These are phyloP conservation scores for Rhamnella rubrinervis DNA, from an alignment of 331 rosid genomes.

Conservation along the genomic window DNA sequence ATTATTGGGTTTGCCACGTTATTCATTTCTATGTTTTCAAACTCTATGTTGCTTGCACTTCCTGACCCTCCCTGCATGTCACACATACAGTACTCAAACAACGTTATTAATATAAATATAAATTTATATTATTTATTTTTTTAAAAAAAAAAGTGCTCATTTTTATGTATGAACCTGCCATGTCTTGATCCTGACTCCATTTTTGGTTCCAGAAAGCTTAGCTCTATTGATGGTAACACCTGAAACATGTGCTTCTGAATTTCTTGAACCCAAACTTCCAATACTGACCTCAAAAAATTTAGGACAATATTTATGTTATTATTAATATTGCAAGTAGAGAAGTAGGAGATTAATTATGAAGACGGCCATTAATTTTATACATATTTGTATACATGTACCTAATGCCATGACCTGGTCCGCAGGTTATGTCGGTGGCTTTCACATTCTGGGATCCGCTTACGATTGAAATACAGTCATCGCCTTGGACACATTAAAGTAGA, in stretches of 20 bases:
- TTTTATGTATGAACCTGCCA: conserved; percentile 2
- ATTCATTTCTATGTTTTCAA: conserved; percentile 29
- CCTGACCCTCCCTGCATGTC: conserved; percentile 28
- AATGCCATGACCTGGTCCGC: conserved; percentile 41
- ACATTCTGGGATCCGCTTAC: conserved; percentile 25
- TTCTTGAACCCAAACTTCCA: conserved; percentile 30
- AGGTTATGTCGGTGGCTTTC: conserved; percentile 20
- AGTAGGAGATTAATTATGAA: background rate
- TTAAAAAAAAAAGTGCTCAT: no score
- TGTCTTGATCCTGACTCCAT: conserved; percentile 36
- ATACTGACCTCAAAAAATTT: conserved; percentile 18
- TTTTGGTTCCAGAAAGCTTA: conserved; percentile 19
- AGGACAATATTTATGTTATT: background rate
- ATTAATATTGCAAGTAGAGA: background rate
- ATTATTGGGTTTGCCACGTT: conserved; percentile 32
- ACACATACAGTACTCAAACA: no score
- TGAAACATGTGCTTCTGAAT: conserved; percentile 22
- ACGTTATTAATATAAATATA: no score
- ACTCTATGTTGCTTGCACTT: conserved; percentile 23
- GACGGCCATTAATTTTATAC: background rate
- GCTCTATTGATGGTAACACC: conserved; percentile 12
- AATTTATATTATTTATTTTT: no score
- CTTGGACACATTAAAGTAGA: conserved; percentile 2
- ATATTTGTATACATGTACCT: conserved; percentile 21
- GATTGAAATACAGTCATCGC: conserved; percentile 38